Conservation (phyloP, 2,329 filamentous ascomycete genomes). For the Aspergillus arachidicola region DNA sequence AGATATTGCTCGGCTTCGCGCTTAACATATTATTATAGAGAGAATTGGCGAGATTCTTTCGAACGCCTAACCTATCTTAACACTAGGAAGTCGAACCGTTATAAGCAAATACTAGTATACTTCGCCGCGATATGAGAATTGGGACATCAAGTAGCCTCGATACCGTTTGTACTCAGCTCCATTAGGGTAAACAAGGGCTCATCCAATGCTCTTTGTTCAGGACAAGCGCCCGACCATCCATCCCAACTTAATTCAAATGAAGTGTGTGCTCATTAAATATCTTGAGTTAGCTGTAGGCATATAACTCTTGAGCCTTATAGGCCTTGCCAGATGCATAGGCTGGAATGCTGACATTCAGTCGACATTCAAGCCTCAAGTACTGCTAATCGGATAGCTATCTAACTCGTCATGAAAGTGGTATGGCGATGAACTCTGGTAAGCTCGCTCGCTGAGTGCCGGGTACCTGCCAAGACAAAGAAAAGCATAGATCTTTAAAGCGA, state of each 20-base stretch:
- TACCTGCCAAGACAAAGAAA: background rate
- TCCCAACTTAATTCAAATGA: background rate
- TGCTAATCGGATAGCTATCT: background rate
- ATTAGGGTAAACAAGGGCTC: background rate
- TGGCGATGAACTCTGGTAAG: background rate
- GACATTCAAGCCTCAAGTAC: background rate
- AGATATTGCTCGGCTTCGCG: too few relatives aligned
- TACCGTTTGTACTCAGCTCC: background rate
- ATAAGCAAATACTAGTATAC: too few relatives aligned
- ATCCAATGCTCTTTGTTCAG: background rate
- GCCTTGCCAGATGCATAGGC: background rate
- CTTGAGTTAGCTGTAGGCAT: background rate
- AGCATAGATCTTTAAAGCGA: background rate
- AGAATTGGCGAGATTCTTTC: too few relatives aligned
- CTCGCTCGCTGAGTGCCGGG: background rate
- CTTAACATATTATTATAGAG: too few relatives aligned
- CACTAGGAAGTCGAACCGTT: too few relatives aligned
- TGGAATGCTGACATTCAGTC: background rate
- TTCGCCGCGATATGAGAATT: background rate
- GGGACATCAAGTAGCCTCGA: background rate
- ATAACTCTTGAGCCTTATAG: background rate
- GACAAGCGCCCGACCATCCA: background rate
- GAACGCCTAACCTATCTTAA: too few relatives aligned
- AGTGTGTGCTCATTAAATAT: background rate
- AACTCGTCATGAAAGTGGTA: background rate